These are phyloP conservation scores for Dalechampia spathulata DNA, from an alignment of 441 rosid genomes.

Conservation along the genomic window DNA sequence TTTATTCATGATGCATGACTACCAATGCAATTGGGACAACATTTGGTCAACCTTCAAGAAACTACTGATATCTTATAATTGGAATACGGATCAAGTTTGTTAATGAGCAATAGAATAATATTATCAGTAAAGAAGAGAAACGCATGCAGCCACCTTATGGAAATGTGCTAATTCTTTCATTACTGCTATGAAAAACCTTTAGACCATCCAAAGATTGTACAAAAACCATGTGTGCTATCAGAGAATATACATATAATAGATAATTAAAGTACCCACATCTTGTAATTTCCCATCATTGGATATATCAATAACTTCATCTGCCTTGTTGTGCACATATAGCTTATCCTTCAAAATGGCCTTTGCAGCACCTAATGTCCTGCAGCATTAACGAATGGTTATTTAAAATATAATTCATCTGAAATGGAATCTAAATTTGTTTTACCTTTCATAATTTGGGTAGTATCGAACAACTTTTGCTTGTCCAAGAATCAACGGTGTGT, in stretches of 20 bases:
- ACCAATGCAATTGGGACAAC: neutral
- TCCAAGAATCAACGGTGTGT: conserved; percentile 90
- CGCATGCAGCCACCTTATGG: too few species aligned
- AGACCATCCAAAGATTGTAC: too few species aligned
- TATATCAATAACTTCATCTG: conserved; percentile 56
- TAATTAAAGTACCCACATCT: conserved; percentile 43
- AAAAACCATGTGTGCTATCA: too few species aligned
- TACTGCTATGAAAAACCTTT: too few species aligned
- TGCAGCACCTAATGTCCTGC: conserved; percentile 69
- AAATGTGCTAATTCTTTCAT: too few species aligned
- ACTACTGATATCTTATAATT: neutral
- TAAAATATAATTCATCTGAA: conserved; percentile 4
- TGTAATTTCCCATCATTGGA: conserved; percentile 65
- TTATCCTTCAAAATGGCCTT: conserved; percentile 75
- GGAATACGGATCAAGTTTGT: too few species aligned
- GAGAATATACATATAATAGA: neutral
- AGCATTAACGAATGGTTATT: conserved; percentile 23
- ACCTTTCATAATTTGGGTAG: conserved; percentile 82
- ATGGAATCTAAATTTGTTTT: conserved; percentile 17
- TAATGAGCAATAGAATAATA: neutral
- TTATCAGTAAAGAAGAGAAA: too few species aligned
- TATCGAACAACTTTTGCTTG: conserved; percentile 92
- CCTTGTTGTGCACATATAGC: conserved; percentile 56
- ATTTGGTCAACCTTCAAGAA: neutral
- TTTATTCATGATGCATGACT: neutral